Evolutionary conservation across 257 asterid species (phyloP).

Genomic region (Catharanthus roseus): DNA sequence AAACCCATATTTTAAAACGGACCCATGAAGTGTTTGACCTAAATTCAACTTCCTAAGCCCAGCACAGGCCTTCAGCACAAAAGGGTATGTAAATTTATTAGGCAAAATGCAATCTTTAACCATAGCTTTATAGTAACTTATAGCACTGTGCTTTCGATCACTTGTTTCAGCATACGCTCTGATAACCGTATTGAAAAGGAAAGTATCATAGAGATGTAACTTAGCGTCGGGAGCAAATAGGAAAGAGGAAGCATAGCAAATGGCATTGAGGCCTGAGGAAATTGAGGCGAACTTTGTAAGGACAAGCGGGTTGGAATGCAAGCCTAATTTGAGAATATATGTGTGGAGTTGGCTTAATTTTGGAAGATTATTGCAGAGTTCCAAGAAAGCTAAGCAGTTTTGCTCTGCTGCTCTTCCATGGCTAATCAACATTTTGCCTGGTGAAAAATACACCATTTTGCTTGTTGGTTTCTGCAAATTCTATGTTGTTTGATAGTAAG

Average conservation of each 20-base stretch:
- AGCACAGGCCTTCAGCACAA: conserved; percentile 76
- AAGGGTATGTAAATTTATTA: conserved; percentile 72
- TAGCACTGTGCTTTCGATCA: conserved; percentile 33
- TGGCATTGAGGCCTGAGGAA: conserved; percentile 47
- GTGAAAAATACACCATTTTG: conserved; percentile 18
- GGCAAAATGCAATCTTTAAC: conserved; percentile 36
- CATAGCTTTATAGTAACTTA: conserved; percentile 44
- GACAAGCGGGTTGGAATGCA: conserved; percentile 49
- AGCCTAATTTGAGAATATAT: conserved; percentile 52
- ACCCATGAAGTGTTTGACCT: conserved; percentile 50
- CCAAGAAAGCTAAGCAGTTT: conserved; percentile 56
- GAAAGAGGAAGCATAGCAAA: conserved; percentile 54
- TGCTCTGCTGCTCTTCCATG: conserved; percentile 57
- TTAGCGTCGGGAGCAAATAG: conserved; percentile 43
- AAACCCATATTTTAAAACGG: conserved; percentile 53
- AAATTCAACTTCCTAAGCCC: conserved; percentile 48
- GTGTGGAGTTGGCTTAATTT: conserved; percentile 63
- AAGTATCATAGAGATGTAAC: conserved; percentile 46
- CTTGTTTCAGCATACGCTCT: conserved; percentile 53
- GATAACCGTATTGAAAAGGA: conserved; percentile 70
- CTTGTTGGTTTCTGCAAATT: neutral
- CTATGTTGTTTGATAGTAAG: neutral
- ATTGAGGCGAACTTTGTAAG: conserved; percentile 65
- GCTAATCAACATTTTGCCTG: conserved; percentile 2
- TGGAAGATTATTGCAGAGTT: conserved; percentile 47